Evolutionary conservation across 2,329 filamentous ascomycete genomes (phyloP), one percentile per base, ranked within the genome.

Genomic region (Penicillium sp.): DNA sequence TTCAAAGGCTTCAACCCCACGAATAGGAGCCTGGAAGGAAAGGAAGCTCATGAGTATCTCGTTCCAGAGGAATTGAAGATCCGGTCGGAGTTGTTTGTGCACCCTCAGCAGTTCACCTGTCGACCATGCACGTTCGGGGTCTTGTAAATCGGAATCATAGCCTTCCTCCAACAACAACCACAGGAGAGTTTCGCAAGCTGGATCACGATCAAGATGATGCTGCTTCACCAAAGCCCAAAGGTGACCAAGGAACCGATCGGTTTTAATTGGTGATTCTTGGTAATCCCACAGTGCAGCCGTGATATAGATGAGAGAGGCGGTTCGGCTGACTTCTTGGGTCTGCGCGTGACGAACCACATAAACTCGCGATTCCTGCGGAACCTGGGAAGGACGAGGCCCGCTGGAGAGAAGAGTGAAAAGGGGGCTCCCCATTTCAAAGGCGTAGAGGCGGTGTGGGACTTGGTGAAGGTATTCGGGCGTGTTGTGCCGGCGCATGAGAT

Each of bases 371-470:
- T 63, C 67, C 0, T 64, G 56, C 13, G 73, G 72, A 5, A 76
- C 67, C 42, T 67, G 67, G 5, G 71, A 71, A 11, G 74, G 74
- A 16, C 66, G 70, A 10, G 74, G 74, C 7, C 74, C 74, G 52
- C 68, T 72, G n/a, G 74, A 75, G n/a, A 76, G 66, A 5, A 75
- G 54, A 13, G 69, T 63, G 47, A 74, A 75, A 8, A 76, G 60
- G 16, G 72, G 68, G 44, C 70, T 65, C 14, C 67, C 66, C 67
- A 75, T 75, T 41, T 71, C 63, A 39, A 76, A 76, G 0, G 65
- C 62, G 9, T 61, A 49, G 14, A 56, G 61, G 32, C 72, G 65
- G 40, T 67, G 62, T 5, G 72, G 72, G 18, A 66, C 63, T 14
- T 64, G 58, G 7, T 46, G 50, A 9, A 70, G 60, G 45, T 67